A percentile compares a stretch with the other conserved stretches of the same genome.
phyloP scores from a whole-genome alignment of 345 rosid genomes.

The Capsella bursapastoris region DNA sequence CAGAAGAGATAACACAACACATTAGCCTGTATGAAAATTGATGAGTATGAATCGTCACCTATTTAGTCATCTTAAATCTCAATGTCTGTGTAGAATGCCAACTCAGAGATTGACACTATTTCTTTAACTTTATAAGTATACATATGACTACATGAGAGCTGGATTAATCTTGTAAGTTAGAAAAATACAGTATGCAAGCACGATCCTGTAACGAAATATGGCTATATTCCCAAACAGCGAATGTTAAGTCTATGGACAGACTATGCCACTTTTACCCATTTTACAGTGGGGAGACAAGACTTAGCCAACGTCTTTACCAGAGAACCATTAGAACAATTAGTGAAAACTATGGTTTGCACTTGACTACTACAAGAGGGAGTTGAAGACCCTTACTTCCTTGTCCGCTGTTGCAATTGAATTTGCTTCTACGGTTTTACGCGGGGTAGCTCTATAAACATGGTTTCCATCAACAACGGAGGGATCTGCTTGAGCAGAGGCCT shows the following conservation, averaged over 20 bases:
- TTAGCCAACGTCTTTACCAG: slow-evolving; percentile 4
- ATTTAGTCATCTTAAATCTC: slow-evolving; percentile 1
- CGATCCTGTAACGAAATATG: background rate
- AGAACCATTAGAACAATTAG: background rate
- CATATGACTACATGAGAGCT: background rate
- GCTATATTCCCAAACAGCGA: background rate
- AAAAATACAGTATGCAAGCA: background rate
- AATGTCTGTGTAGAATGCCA: background rate
- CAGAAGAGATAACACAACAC: slow-evolving; percentile 23
- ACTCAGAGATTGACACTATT: background rate
- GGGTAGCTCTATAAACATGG: slow-evolving; percentile 51
- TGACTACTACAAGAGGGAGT: slow-evolving; percentile 21
- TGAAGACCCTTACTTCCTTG: slow-evolving; percentile 64
- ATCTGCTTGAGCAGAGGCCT: slow-evolving; percentile 52
- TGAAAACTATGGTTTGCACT: background rate
- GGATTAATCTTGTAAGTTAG: background rate
- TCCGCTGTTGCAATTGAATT: slow-evolving; percentile 54
- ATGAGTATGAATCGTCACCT: slow-evolving; percentile 2
- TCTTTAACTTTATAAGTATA: background rate
- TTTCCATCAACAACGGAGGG: slow-evolving; percentile 52
- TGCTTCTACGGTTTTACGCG: slow-evolving; percentile 58
- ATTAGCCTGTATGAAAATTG: background rate
- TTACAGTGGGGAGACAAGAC: background rate
- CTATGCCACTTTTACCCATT: slow-evolving; percentile 2
- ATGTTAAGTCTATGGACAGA: background rate